phyloP scores from a whole-genome alignment of 1,284 basidiomycete species.

The Polyporus tsugae region DNA sequence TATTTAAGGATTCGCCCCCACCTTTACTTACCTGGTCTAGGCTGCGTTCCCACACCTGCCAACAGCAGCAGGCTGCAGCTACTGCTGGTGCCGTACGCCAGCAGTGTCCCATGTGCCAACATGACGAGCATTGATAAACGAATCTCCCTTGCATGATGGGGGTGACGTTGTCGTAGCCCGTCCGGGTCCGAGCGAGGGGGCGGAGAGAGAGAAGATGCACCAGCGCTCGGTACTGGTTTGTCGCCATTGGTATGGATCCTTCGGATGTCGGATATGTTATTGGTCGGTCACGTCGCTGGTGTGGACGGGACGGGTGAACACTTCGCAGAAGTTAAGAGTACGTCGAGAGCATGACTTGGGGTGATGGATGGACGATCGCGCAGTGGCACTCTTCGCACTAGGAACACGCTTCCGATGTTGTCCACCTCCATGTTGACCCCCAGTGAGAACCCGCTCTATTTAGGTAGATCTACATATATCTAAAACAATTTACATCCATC shows the following conservation, averaged over 20 bases:
- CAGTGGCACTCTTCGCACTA: too few relatives aligned
- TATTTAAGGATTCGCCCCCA: constrained; percentile 37
- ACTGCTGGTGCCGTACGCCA: constrained; percentile 62
- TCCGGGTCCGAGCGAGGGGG: constrained; percentile 70
- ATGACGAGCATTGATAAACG: constrained; percentile 80
- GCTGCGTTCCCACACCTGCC: constrained; percentile 86
- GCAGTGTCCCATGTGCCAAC: constrained; percentile 64
- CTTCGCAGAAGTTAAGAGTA: constrained; percentile 27
- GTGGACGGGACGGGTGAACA: constrained; percentile 29
- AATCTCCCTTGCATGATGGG: constrained; percentile 26
- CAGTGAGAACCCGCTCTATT: too few relatives aligned
- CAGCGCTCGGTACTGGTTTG: constrained; percentile 56
- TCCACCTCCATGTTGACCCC: too few relatives aligned
- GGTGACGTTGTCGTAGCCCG: constrained; percentile 45
- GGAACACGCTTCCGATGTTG: too few relatives aligned
- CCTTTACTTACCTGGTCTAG: constrained; percentile 48
- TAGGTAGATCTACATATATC: too few relatives aligned
- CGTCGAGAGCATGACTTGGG: constrained; percentile 35
- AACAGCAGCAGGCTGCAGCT: constrained; percentile 71
- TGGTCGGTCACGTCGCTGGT: constrained; percentile 36
- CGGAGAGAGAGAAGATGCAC: constrained; percentile 65
- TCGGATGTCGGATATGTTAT: too few relatives aligned
- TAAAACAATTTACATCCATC: too few relatives aligned
- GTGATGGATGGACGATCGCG: constrained; percentile 23
- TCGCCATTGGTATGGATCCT: constrained; percentile 46